Evolutionary conservation across 176 grass and related monocot genomes (phyloP).

Genomic region (Musa beccarii): DNA sequence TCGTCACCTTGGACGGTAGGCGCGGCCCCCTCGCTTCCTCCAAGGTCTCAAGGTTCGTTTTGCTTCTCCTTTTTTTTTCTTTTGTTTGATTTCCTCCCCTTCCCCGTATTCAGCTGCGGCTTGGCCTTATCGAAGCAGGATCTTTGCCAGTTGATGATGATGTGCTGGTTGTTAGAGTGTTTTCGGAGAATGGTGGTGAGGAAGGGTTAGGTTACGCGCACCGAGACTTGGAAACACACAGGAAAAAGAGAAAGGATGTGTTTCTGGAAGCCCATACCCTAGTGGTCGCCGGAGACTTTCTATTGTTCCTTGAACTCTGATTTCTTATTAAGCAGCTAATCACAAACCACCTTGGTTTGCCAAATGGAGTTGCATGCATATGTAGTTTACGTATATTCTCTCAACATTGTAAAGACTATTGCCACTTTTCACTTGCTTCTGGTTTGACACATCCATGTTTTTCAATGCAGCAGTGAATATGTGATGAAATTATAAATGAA

Average conservation of each 20-base stretch:
- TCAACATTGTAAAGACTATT: neutral
- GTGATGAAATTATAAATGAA: no score
- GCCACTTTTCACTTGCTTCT: neutral
- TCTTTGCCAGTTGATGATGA: neutral
- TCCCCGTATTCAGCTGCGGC: no score
- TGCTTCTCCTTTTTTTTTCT: neutral
- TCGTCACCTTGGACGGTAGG: slow-evolving; percentile 61
- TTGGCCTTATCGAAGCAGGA: neutral
- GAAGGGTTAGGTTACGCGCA: no score
- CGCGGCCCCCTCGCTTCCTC: slow-evolving; percentile 56
- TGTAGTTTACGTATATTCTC: neutral
- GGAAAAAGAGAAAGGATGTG: no score
- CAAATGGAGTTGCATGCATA: neutral
- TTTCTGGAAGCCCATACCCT: no score
- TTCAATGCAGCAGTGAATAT: no score
- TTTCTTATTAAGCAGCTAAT: neutral
- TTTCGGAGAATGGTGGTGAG: no score
- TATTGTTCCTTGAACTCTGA: neutral
- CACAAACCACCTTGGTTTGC: neutral
- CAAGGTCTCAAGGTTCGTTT: slow-evolving; percentile 46
- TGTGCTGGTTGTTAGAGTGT: no score
- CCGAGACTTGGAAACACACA: no score
- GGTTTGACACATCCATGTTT: neutral
- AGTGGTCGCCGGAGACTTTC: no score
- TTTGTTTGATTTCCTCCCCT: neutral